Conservation (phyloP, 345 rosid species). For the Atalantia buxifolia region DNA sequence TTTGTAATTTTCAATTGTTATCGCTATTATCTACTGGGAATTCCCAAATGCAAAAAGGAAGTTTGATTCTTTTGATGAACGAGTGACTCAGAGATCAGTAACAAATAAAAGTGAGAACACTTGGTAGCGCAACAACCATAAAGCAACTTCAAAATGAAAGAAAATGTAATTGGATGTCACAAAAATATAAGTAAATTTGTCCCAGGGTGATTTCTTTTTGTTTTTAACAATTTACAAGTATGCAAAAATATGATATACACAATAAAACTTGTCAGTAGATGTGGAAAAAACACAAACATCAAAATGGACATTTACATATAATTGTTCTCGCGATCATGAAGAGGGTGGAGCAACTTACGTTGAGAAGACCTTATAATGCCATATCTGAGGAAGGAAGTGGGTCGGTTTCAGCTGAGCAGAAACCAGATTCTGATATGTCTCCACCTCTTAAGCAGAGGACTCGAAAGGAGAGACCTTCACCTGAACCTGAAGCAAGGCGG, state of each 20-base stretch:
- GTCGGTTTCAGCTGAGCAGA: slow-evolving; percentile 41
- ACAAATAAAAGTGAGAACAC: not conserved
- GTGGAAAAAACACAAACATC: not conserved
- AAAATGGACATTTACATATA: slow-evolving; percentile 9
- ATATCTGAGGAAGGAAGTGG: not conserved
- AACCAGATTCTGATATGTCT: slow-evolving; percentile 46
- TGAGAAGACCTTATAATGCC: slow-evolving; percentile 51
- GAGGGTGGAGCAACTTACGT: slow-evolving; percentile 26
- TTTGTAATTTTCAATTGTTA: no score
- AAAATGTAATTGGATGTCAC: slow-evolving; percentile 1
- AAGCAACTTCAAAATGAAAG: not conserved
- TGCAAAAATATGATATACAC: not conserved
- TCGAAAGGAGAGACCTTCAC: slow-evolving; percentile 60
- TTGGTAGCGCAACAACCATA: not conserved
- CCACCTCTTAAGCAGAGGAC: slow-evolving; percentile 54
- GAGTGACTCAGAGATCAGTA: not conserved
- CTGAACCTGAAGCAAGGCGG: slow-evolving; percentile 36
- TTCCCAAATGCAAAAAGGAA: not conserved
- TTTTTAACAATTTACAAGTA: not conserved
- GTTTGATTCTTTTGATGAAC: not conserved
- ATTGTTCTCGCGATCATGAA: not conserved
- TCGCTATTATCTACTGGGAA: no score
- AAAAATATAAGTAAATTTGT: not conserved
- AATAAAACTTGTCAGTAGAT: not conserved
- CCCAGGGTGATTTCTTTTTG: not conserved